phyloP scores from a whole-genome alignment of 345 rosid genomes.

The Acer campestre region DNA sequence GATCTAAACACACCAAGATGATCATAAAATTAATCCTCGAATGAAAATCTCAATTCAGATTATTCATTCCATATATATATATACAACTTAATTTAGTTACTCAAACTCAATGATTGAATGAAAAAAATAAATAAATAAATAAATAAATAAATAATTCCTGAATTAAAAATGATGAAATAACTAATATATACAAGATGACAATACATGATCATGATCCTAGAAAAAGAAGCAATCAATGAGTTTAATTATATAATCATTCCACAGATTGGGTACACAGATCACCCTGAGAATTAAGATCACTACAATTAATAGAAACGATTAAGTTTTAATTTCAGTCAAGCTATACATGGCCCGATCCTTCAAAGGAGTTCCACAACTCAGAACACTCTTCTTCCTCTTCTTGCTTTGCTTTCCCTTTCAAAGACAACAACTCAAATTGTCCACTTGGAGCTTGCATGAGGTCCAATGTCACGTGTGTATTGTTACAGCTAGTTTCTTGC shows the following conservation, averaged over 20 bases:
- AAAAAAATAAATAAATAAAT: background rate
- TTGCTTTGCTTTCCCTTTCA: slow-evolving; percentile 23
- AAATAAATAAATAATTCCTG: no score
- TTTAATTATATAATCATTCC: background rate
- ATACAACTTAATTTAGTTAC: background rate
- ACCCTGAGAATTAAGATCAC: background rate
- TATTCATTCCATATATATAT: background rate
- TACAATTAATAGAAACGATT: background rate
- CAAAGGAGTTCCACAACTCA: slow-evolving; percentile 40
- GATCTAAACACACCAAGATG: background rate
- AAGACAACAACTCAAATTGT: slow-evolving; percentile 35
- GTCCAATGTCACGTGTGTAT: slow-evolving; percentile 45
- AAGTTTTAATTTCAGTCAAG: slow-evolving; percentile 18
- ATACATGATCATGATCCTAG: background rate
- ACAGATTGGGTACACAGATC: background rate
- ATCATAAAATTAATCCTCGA: background rate
- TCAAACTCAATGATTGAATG: background rate
- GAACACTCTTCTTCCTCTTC: slow-evolving; percentile 39
- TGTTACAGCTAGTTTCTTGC: slow-evolving; percentile 13
- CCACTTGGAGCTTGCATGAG: slow-evolving; percentile 52
- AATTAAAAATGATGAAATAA: no score
- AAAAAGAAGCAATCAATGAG: background rate
- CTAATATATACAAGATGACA: background rate
- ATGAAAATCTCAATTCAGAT: background rate
- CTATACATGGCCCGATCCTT: slow-evolving; percentile 20